Base-by-base conservation (phyloP, 148 eudicot genomes). In the Rhododendron vialii region DNA sequence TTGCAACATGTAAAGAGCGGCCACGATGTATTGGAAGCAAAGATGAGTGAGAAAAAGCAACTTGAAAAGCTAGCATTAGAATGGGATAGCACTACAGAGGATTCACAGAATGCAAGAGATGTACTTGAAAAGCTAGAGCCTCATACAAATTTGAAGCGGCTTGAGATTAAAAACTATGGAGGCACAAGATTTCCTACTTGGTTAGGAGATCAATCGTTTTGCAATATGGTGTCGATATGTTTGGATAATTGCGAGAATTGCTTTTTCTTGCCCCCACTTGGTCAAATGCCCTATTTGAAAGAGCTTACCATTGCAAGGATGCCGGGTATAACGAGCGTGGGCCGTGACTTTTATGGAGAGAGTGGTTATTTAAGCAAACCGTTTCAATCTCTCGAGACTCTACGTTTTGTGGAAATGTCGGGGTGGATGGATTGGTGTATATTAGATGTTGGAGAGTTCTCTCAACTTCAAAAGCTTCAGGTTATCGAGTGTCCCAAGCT, bases 1-100 rank as follows among this genome's bases (percentile, higher is more conserved):
- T 67, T 83, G 67, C 50, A 78, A 7, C 63, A 87, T 83, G 86
- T 87, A 1, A 41, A 5, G 10, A 13, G 28, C n/a, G 48, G 41
- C 4, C 24, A 7, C 0, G 67, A 87, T 47, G 86, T 83, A 47
- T 78, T 22, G 18, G 83, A 24, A 20, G 86, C 88, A 3, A 77
- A 83, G 36, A 12, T 87, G 26, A 22, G 1, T 20, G 71, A 35
- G 48, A 78, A 78, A 75, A 28, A 28, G 43, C 11, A 12, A 43
- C 83, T 87, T 13, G 69, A 61, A 38, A 63, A 43, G 50, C 28
- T 83, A n/a, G 35, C 2, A 0, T 14, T 82, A 1, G 1, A 11
- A 36, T 82, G 84, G 84, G 30, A 73, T 36, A n/a, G 9, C 51
- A 53, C 18, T 10, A 41, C 22, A 5, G 26, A 61, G 3, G 48